Evolutionary conservation across 2,329 filamentous ascomycete genomes (phyloP).

Genomic region (Aspergillus sp.): DNA sequence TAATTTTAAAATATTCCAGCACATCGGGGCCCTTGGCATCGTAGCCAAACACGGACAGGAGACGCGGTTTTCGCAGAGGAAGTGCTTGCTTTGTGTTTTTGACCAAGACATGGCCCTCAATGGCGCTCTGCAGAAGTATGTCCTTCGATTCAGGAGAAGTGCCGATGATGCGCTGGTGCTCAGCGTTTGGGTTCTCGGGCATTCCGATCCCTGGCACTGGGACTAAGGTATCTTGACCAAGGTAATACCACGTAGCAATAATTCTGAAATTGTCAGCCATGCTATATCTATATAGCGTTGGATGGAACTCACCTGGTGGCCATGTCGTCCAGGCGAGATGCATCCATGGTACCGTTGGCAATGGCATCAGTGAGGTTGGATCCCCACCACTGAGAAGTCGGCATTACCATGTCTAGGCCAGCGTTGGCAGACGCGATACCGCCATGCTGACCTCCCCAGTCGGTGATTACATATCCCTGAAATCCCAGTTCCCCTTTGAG

Average conservation of each 20-base stretch:
- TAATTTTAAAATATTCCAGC: neutral
- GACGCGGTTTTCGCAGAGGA: slow-evolving; percentile 32
- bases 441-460: slow-evolving; percentile 69
- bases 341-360: slow-evolving; percentile 51
- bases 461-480: slow-evolving; percentile 63
- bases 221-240: slow-evolving; percentile 12
- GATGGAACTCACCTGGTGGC: slow-evolving; percentile 30
- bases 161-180: slow-evolving; percentile 37
- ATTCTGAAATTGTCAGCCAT: slow-evolving; percentile 19
- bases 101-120: slow-evolving; percentile 49
- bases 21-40: slow-evolving; percentile 12
- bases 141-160: slow-evolving; percentile 32
- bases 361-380: slow-evolving; percentile 47
- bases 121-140: slow-evolving; percentile 42
- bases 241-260: slow-evolving; percentile 40
- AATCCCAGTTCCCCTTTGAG: slow-evolving; percentile 74
- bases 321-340: slow-evolving; percentile 53
- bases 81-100: slow-evolving; percentile 45
- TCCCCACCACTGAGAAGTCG: slow-evolving; percentile 10
- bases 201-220: slow-evolving; percentile 17
- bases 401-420: slow-evolving; percentile 21
- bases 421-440: slow-evolving; percentile 17
- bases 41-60: slow-evolving; percentile 20
- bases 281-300: neutral
- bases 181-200: slow-evolving; percentile 8